Evolutionary conservation across 2,329 filamentous ascomycete genomes (phyloP), one percentile per base, ranked within the genome.

Genomic region (Tolypocladium tropicale): DNA sequence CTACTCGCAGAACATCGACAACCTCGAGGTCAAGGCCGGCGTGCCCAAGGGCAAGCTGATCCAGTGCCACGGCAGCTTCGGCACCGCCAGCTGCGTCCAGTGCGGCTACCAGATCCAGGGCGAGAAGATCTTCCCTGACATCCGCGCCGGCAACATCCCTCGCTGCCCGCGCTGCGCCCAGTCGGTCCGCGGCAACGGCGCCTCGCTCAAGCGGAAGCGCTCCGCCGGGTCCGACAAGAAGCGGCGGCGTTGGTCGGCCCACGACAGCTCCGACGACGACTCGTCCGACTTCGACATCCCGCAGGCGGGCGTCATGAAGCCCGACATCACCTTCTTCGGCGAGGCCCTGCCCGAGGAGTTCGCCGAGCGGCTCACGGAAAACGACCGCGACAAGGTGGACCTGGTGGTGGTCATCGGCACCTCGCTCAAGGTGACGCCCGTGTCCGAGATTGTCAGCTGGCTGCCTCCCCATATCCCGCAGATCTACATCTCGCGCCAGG

Each of bases 1-100:
- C 74, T 99, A 96, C 75, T 95, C 94, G 0, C 94, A 99, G 70
- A 99, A 99, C 71, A 97, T 99, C 66, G 94, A 99, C 76, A 96
- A 96, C 64, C 84, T 96, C 53, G 93, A 99, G 71, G 82, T 85
- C 59, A 85, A 89, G 65, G 93, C 93, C 0, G 94, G 94, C 25
- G 89, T 99, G 58, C 73, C 78, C 25, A 80, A 83, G 1, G 85
- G 89, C 36, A 95, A 94, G 67, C 80, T 97, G 21, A 87, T 99
- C 32, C 93, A 99, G 72, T 97, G 94, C 69, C 94, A 99, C 68
- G 94, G 94, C 58, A 96, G 90, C 7, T 97, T 96, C 74, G 92
- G 92, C 48, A 95, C 88, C 0, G 94, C 94, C 25, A 89, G 85
- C 3, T 99, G 94, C 71, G 82, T 94, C 50, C 86, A 89, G 65